These are phyloP conservation scores for Priceomyces castillae DNA, from an alignment of 805 yeast species.

Conservation along the genomic window DNA sequence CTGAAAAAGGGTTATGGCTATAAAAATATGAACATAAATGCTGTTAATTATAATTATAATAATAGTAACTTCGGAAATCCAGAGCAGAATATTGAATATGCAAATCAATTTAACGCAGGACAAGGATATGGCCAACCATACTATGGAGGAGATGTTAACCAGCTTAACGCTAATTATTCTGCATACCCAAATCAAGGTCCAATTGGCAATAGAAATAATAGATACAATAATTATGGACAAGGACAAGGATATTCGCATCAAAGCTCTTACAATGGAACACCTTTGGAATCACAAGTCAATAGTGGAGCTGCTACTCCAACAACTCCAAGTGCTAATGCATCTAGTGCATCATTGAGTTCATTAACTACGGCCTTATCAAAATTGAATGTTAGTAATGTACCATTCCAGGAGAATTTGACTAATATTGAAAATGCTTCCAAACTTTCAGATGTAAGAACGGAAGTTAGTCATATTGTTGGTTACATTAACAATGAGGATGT, in stretches of 20 bases:
- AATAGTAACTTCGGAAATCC: slow-evolving; percentile 9
- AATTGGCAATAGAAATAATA: slow-evolving; percentile 5
- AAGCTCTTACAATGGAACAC: slow-evolving; percentile 17
- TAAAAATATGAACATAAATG: slow-evolving; percentile 8
- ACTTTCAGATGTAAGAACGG: slow-evolving; percentile 53
- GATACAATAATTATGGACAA: not conserved
- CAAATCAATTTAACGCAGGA: not conserved
- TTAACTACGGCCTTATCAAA: slow-evolving; percentile 68
- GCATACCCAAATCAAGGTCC: not conserved
- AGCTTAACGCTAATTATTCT: not conserved
- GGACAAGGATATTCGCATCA: slow-evolving; percentile 1
- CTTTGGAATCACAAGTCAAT: slow-evolving; percentile 28
- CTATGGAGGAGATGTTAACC: not conserved
- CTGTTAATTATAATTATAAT: slow-evolving; percentile 12
- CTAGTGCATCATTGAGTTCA: slow-evolving; percentile 72
- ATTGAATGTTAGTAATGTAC: slow-evolving; percentile 53
- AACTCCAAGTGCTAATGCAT: slow-evolving; percentile 36
- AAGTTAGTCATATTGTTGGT: slow-evolving; percentile 53
- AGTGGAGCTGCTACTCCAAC: slow-evolving; percentile 38
- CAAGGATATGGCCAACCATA: not conserved
- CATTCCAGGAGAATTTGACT: slow-evolving; percentile 58
- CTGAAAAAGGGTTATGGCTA: slow-evolving; percentile 29
- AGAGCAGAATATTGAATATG: not conserved
- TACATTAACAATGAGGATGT: slow-evolving; percentile 43
- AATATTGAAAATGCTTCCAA: slow-evolving; percentile 50